Evolutionary conservation across 768 basidiomycete genomes (phyloP), one percentile per base, ranked within the genome.

Genomic region (Sarcodon aspratus): DNA sequence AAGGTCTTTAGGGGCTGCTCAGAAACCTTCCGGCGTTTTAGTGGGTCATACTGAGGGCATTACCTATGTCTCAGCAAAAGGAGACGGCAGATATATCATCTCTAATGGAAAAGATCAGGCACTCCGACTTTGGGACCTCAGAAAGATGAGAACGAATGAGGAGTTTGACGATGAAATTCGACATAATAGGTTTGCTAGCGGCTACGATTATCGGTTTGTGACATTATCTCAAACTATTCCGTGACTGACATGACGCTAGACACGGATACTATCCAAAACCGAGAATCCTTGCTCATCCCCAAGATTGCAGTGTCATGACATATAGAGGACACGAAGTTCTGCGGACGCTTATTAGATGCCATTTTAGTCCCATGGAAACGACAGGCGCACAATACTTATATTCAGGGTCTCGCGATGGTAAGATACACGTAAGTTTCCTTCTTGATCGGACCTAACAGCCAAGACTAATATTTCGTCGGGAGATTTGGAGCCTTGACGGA

Each of bases 401-500:
- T 64, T 94, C 92, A 17, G 95, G 95, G 21, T 88, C 89, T 13
- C 74, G 82, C 7, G 89, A 96, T 59, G 90, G 91, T 9, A 75
- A 64, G 52, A 79, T 95, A 47, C 93, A 95, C 63, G 89, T 91
- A 53, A 45, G 79, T 62, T 34, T 3, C 34, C 48, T 50, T 38
- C 44, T 7, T 35, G 37, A 35, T 12, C 27, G 21, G 12, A 33
- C 18, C 8, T 44, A 35, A n/a, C n/a, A n/a, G 36, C 34, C 18
- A 15, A 48, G 10, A 35, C 31, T 8, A 13, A 35, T 53, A 15
- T 33, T 33, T 9, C 13, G 34, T 38, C 36, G 17, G 21, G 47
- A 95, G 88, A 88, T 99, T 50, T 99, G 92, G 89, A 89, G 88
- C 1, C 72, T 99, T 48, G 96, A 98, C 61, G 96, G 96, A 17